Evolutionary conservation across 1,284 basidiomycete species (phyloP).

Genomic region (Paramarasmius palmivorus): DNA sequence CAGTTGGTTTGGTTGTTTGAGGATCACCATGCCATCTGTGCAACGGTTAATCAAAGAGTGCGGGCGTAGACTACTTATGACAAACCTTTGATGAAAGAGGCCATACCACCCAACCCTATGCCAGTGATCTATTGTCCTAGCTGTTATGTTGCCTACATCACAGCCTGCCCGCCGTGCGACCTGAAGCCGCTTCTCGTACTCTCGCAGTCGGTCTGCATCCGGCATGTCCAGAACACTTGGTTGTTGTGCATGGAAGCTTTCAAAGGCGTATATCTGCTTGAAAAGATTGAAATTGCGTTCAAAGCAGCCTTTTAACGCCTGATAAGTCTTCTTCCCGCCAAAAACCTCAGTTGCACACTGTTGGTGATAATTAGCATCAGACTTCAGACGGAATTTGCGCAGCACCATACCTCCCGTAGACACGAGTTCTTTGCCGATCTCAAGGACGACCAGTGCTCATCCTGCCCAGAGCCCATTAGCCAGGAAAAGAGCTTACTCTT

Average conservation of each 20-base stretch:
- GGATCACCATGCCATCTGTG: constrained; percentile 64
- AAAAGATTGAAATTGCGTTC: constrained; percentile 79
- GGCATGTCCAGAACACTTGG: constrained; percentile 36
- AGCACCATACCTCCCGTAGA: constrained; percentile 61
- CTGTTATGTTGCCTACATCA: constrained; percentile 68
- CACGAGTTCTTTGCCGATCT: constrained; percentile 77
- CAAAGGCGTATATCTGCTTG: constrained; percentile 74
- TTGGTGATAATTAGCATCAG: too few species aligned
- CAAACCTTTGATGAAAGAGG: constrained; percentile 62
- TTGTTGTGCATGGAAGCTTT: constrained; percentile 47
- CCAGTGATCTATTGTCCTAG: constrained; percentile 75
- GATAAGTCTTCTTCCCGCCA: constrained; percentile 72
- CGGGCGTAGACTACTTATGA: too few species aligned
- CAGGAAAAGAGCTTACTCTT: constrained; percentile 71
- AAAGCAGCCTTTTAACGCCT: constrained; percentile 77
- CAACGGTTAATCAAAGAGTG: neutral
- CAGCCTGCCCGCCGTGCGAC: constrained; percentile 59
- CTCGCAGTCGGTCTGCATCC: constrained; percentile 61
- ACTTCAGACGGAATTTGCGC: too few species aligned
- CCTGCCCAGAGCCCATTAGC: constrained; percentile 68
- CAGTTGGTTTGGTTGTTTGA: constrained; percentile 46
- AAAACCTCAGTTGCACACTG: constrained; percentile 73
- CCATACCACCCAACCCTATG: constrained; percentile 71
- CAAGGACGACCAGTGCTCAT: constrained; percentile 73
- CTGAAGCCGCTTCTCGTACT: constrained; percentile 65